Evolutionary conservation across 2,329 filamentous ascomycete species (phyloP).

Genomic region (Metarhizium brunneum): DNA sequence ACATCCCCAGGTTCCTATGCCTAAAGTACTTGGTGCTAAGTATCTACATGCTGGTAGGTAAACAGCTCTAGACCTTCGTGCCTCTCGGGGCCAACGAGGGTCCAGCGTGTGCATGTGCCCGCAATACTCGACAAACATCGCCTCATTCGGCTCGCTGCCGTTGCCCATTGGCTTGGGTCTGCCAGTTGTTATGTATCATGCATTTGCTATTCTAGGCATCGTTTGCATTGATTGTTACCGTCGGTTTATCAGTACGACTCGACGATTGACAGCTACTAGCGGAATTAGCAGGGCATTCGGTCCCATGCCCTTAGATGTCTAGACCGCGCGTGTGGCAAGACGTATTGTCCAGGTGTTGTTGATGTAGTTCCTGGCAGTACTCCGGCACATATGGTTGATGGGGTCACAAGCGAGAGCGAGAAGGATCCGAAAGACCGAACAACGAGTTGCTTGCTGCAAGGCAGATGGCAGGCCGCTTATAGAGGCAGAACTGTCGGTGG

Average conservation of each 20-base stretch:
- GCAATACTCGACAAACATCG: neutral
- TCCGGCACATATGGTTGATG: neutral
- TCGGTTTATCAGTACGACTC: neutral
- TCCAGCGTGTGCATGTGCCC: neutral
- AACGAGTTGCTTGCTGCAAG: neutral
- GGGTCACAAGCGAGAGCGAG: neutral
- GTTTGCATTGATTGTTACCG: constrained; percentile 2
- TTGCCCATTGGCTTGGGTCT: neutral
- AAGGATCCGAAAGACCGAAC: neutral
- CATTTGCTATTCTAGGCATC: constrained; percentile 1
- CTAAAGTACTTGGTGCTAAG: too few relatives aligned
- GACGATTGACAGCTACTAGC: neutral
- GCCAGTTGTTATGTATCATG: neutral
- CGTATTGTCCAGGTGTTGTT: neutral
- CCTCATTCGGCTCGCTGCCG: neutral
- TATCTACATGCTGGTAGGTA: too few relatives aligned
- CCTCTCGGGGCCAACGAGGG: neutral
- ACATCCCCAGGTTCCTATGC: too few relatives aligned
- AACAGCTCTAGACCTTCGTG: too few relatives aligned
- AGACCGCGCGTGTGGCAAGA: neutral
- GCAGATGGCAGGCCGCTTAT: neutral
- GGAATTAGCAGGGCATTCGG: neutral
- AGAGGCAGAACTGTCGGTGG: neutral
- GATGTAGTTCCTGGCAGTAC: neutral
- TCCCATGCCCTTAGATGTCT: neutral